These are phyloP conservation scores for Camelina laxa DNA, from an alignment of 345 rosid genomes.

Conservation along the genomic window DNA sequence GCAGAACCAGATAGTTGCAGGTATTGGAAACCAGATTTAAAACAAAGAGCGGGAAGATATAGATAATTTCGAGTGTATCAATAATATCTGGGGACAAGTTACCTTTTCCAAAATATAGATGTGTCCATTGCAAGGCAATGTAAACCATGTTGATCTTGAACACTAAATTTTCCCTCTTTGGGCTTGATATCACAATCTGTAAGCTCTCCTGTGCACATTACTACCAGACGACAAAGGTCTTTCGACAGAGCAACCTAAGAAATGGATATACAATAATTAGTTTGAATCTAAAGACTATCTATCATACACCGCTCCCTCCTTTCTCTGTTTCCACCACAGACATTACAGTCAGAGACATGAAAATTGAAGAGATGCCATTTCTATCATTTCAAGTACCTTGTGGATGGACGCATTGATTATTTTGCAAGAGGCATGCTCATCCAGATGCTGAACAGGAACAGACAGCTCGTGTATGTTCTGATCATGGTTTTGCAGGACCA, in stretches of 20 bases:
- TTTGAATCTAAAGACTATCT: conserved; percentile 11
- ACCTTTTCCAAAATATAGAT: conserved; percentile 88
- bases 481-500: conserved; percentile 36
- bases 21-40: background rate
- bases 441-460: conserved; percentile 50
- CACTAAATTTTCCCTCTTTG: conserved; percentile 41
- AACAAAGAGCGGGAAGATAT: background rate
- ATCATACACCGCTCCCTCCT: background rate
- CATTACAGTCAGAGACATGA: conserved; percentile 7
- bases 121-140: conserved; percentile 78
- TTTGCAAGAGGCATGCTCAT: conserved; percentile 47
- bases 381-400: conserved; percentile 54
- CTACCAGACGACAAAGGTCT: conserved; percentile 79
- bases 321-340: conserved; percentile 15
- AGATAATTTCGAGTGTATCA: conserved; percentile 15
- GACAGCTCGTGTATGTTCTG: conserved; percentile 78
- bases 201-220: conserved; percentile 84
- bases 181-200: conserved; percentile 51
- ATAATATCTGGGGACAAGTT: conserved; percentile 38
- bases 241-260: conserved; percentile 84
- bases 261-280: conserved; percentile 26
- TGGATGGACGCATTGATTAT: conserved; percentile 63
- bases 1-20: conserved; percentile 3
- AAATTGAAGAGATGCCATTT: background rate
- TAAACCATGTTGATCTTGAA: conserved; percentile 58